A percentile compares a stretch with the other conserved stretches of the same genome.
phyloP scores from a whole-genome alignment of 148 eudicot genomes.

The Heliamphora exappendiculata region DNA sequence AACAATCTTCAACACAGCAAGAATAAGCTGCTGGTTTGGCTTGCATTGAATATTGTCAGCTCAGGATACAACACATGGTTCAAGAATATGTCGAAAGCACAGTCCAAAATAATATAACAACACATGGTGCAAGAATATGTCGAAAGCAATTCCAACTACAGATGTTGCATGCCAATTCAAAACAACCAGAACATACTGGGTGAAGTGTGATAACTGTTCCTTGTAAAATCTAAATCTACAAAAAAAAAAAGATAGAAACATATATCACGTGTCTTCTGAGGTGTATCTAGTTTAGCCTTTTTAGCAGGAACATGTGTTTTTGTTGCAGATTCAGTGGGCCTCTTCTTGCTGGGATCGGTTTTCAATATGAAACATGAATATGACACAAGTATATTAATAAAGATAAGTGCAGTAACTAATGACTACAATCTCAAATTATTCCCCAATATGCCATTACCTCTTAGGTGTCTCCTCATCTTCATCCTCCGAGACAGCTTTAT shows the following conservation, averaged over 20 bases:
- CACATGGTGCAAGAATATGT: background rate
- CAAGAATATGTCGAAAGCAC: background rate
- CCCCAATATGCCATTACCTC: slow-evolving; percentile 10
- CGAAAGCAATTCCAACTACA: background rate
- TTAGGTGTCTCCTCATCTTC: slow-evolving; percentile 23
- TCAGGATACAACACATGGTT: background rate
- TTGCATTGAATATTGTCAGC: background rate
- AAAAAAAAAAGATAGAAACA: background rate
- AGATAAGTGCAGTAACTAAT: background rate
- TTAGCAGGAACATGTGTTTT: slow-evolving; percentile 39
- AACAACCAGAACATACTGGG: background rate
- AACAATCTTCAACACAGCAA: background rate
- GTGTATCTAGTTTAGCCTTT: slow-evolving; percentile 41
- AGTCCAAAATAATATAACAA: background rate
- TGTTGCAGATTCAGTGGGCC: slow-evolving; percentile 25
- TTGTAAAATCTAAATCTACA: background rate
- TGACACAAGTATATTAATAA: background rate
- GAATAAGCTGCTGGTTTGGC: background rate
- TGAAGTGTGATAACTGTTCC: background rate
- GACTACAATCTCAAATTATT: background rate
- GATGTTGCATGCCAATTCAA: background rate
- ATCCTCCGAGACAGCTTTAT: slow-evolving; percentile 18
- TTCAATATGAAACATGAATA: slow-evolving; percentile 6
- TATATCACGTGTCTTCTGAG: slow-evolving; percentile 49
- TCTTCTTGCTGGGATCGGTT: slow-evolving; percentile 36